phyloP scores from a whole-genome alignment of 371 early-diverging fungal genomes.

The Rhizopus stolonifer region DNA sequence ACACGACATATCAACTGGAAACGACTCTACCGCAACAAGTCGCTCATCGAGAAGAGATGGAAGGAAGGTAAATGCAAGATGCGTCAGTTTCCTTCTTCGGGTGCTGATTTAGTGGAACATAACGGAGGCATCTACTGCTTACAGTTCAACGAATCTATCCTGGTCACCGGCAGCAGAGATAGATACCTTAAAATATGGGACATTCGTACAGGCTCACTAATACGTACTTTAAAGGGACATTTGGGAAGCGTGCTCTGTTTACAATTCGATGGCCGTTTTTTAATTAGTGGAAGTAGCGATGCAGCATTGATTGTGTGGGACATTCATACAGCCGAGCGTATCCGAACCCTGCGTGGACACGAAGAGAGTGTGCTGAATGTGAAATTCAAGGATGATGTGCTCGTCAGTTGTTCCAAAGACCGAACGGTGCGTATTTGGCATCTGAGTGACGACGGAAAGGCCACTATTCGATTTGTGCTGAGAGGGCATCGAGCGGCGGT shows the following conservation, averaged over 20 bases:
- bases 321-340: constrained; percentile 61
- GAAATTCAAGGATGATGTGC: constrained; percentile 56
- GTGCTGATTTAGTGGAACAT: constrained; percentile 47
- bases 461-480: constrained; percentile 65
- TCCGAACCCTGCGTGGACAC: constrained; percentile 65
- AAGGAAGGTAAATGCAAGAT: constrained; percentile 56
- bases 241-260: constrained; percentile 80
- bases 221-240: constrained; percentile 72
- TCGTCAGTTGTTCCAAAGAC: constrained; percentile 90
- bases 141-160: constrained; percentile 69
- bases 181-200: constrained; percentile 84
- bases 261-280: constrained; percentile 69
- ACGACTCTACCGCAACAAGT: constrained; percentile 60
- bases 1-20: constrained; percentile 67
- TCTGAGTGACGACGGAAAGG: constrained; percentile 50
- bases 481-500: constrained; percentile 66
- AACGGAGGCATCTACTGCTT: constrained; percentile 91
- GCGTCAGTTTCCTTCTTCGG: constrained; percentile 50
- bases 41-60: constrained; percentile 68
- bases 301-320: constrained; percentile 78
- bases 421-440: constrained; percentile 82
- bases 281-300: constrained; percentile 89
- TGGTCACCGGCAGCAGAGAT: constrained; percentile 87
- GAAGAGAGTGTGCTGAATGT: constrained; percentile 69
- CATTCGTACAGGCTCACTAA: constrained; percentile 55